Conservation (phyloP, 139 green algal genomes). For the Chara braunii region DNA sequence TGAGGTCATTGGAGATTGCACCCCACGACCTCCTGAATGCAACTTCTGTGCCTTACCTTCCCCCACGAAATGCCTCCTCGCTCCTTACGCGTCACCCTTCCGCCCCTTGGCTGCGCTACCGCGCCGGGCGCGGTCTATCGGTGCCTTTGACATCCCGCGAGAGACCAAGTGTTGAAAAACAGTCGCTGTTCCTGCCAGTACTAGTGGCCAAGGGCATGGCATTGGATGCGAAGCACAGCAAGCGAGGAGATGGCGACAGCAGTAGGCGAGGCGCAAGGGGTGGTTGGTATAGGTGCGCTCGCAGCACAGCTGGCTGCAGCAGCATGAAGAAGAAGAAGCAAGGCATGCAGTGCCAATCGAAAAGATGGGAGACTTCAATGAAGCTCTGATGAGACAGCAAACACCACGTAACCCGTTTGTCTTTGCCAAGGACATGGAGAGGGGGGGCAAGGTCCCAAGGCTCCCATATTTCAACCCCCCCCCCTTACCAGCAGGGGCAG, state of each 20-base stretch:
- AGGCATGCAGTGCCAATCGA: not conserved
- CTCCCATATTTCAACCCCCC: too few relatives aligned
- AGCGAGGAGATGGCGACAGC: not conserved
- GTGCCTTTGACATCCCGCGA: not conserved
- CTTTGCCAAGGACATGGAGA: too few relatives aligned
- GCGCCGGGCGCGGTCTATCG: too few relatives aligned
- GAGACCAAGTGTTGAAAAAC: not conserved
- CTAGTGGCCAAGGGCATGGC: not conserved
- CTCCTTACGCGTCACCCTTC: too few relatives aligned
- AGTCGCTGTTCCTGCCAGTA: not conserved
- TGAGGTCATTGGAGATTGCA: too few relatives aligned
- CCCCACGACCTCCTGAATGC: too few relatives aligned
- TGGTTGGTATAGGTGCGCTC: not conserved
- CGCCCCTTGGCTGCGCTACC: too few relatives aligned
- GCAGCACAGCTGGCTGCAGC: not conserved
- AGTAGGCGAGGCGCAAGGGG: not conserved
- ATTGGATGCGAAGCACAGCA: not conserved
- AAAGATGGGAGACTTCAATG: conserved; percentile 2
- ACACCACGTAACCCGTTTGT: not conserved
- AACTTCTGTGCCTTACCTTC: too few relatives aligned
- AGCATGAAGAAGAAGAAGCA: not conserved
- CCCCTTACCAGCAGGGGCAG: too few relatives aligned
- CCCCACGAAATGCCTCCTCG: too few relatives aligned
- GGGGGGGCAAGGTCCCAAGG: too few relatives aligned
- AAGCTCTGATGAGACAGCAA: not conserved